Base-by-base conservation (phyloP, 352 stramenopile genomes). In the Globisporangium radiosum region DNA sequence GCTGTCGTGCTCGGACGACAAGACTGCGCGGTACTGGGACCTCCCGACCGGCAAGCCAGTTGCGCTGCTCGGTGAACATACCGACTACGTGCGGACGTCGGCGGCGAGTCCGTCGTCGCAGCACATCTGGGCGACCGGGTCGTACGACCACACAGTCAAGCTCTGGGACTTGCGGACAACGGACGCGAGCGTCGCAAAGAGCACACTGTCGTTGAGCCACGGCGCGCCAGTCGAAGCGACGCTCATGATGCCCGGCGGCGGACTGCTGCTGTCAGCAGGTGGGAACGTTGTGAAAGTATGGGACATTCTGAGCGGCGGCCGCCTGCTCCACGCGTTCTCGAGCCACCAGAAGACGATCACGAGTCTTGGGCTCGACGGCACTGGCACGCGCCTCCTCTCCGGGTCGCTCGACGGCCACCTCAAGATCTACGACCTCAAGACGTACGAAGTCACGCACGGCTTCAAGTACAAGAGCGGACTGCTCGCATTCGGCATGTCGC, bases 321-420 rank as follows among this genome's bases (percentile, higher is more conserved):
- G 76, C 15, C 68, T 97, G 64, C 66, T 97, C 52, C 83, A 95
- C 66, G 83, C 78, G 68, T 96, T 97, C 63, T 90, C 78, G 52
- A 96, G 85, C 66, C 92, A 98, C 72, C 90, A 97, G 60, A 97
- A 97, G 70, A 96, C 87, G n/a, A 95, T 98, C 65, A 98, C 92
- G 33, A 93, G 76, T 61, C 73, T 97, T 52, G 75, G 76, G 7
- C 62, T 97, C 6, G 91, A 98, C 59, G 90, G 87, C 51, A 95
- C 78, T 15, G 78, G 82, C 15, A 88, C 80, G n/a, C 82, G 91
- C 36, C 69, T 98, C n/a, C 68, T 98, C 54, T 91, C 87, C 25
- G 81, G 85, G 49, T 94, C 87, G 36, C 75, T 97, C 7, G 93
- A 98, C 60, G 90, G 92, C 36, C 88, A 97, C 64, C 63, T 98